A percentile compares a stretch with the other conserved stretches of the same genome.
Evolutionary conservation across 768 basidiomycete species (phyloP).

Genomic region (Leccinum uliginosum): DNA sequence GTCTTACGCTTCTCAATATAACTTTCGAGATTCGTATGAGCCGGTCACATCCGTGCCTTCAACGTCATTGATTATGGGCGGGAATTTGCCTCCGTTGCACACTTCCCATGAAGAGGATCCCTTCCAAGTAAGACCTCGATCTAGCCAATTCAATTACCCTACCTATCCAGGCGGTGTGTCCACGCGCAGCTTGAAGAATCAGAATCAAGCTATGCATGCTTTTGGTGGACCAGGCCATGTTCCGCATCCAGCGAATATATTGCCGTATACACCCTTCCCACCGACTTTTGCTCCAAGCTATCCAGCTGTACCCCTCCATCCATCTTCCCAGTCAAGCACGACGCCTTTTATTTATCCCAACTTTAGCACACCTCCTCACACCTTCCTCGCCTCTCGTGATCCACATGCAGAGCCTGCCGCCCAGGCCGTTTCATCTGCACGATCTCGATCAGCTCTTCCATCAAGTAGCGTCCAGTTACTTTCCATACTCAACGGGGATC

Average conservation of each 20-base stretch:
- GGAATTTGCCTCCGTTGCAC: background rate
- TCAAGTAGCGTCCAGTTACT: slow-evolving; percentile 29
- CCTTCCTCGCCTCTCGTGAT: slow-evolving; percentile 12
- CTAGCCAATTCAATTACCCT: slow-evolving; percentile 42
- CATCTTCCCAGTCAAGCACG: slow-evolving; percentile 9
- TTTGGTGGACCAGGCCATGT: slow-evolving; percentile 5
- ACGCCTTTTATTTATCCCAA: slow-evolving; percentile 15
- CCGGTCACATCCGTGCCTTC: slow-evolving; percentile 16
- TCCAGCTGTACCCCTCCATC: slow-evolving; percentile 15
- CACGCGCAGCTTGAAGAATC: slow-evolving; percentile 8
- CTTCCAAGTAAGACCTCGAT: slow-evolving; percentile 46
- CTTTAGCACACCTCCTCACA: slow-evolving; percentile 4
- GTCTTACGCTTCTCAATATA: slow-evolving; percentile 12
- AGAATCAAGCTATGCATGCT: slow-evolving; percentile 14
- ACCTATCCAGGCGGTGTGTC: slow-evolving; percentile 10
- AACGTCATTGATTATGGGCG: slow-evolving; percentile 6
- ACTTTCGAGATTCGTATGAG: slow-evolving; percentile 34
- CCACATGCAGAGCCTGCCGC: slow-evolving; percentile 10
- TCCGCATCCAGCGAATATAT: slow-evolving; percentile 1
- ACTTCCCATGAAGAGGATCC: slow-evolving; percentile 23
- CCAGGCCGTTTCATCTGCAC: slow-evolving; percentile 11
- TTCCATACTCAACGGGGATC: slow-evolving; percentile 34
- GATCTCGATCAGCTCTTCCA: slow-evolving; percentile 15
- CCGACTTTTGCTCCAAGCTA: slow-evolving; percentile 17
- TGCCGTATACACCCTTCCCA: slow-evolving; percentile 9